Evolutionary conservation across 2,329 filamentous ascomycete species (phyloP).

Genomic region (Pseudopithomyces chartarum): DNA sequence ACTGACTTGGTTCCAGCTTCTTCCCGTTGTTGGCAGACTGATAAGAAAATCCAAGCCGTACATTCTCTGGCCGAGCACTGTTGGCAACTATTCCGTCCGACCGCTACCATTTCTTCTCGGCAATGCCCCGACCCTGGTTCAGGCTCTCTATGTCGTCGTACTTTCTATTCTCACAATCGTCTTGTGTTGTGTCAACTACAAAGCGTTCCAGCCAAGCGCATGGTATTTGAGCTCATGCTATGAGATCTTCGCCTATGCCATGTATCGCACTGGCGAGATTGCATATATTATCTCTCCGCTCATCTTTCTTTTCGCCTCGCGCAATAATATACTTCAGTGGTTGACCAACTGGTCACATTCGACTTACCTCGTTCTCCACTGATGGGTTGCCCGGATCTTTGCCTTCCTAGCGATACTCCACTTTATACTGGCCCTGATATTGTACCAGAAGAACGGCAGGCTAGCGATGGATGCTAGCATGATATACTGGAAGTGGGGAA

Average conservation of each 20-base stretch:
- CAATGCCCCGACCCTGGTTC: too few species aligned
- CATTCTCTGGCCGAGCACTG: too few species aligned
- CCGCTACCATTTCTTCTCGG: too few species aligned
- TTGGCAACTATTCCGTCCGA: too few species aligned
- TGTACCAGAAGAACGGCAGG: constrained; percentile 18
- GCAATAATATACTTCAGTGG: constrained; percentile 44
- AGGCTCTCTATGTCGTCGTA: background rate
- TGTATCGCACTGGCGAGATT: background rate
- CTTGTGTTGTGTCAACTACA: background rate
- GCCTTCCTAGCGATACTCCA: constrained; percentile 14
- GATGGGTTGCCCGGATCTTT: constrained; percentile 20
- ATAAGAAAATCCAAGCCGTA: too few species aligned
- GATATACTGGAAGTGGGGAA: constrained; percentile 41
- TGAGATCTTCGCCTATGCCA: background rate
- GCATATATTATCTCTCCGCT: background rate
- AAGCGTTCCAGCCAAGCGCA: background rate
- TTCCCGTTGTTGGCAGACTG: too few species aligned
- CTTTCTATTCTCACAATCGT: background rate
- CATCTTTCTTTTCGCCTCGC: constrained; percentile 32
- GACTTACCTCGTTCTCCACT: constrained; percentile 41
- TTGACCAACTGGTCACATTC: constrained; percentile 41
- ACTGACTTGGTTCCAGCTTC: too few species aligned
- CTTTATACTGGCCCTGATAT: constrained; percentile 6
- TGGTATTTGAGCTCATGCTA: background rate
- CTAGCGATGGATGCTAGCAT: constrained; percentile 14